phyloP scores from a whole-genome alignment of 140 eudicot genomes.

The Ambrosia hybrid region DNA sequence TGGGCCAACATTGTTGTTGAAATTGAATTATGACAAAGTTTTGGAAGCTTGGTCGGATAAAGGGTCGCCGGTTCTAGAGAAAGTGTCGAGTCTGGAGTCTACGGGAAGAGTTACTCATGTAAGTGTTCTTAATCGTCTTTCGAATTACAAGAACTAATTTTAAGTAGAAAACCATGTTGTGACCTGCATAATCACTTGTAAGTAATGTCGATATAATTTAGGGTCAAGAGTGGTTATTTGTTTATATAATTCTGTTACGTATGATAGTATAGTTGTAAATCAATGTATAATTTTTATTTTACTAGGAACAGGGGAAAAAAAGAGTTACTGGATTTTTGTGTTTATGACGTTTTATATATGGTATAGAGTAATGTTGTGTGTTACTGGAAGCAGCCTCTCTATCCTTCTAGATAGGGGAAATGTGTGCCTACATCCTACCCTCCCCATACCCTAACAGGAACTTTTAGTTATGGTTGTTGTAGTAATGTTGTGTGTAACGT shows the following conservation, averaged over 20 bases:
- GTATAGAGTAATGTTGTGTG: background rate
- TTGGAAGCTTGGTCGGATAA: constrained; percentile 79
- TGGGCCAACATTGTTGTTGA: constrained; percentile 43
- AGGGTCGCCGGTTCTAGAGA: constrained; percentile 73
- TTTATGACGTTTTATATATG: background rate
- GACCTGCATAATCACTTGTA: background rate
- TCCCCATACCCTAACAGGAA: too few relatives aligned
- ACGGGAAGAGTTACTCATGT: constrained; percentile 61
- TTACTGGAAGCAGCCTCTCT: too few relatives aligned
- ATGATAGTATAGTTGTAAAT: too few relatives aligned
- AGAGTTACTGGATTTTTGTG: background rate
- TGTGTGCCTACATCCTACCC: too few relatives aligned
- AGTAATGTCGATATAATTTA: background rate
- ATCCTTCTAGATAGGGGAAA: too few relatives aligned
- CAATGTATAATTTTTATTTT: too few relatives aligned
- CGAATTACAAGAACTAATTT: background rate
- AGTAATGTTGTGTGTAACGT: background rate
- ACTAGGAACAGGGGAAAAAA: too few relatives aligned
- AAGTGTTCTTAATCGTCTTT: constrained; percentile 27
- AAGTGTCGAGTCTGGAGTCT: constrained; percentile 54
- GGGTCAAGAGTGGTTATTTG: too few relatives aligned
- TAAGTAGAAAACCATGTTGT: too few relatives aligned
- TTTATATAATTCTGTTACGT: too few relatives aligned
- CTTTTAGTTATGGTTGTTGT: too few relatives aligned
- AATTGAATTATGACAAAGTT: constrained; percentile 69